These are phyloP conservation scores for Emiliania huxleyi DNA, from an alignment of 78 protist genomes.

Conservation along the genomic window DNA sequence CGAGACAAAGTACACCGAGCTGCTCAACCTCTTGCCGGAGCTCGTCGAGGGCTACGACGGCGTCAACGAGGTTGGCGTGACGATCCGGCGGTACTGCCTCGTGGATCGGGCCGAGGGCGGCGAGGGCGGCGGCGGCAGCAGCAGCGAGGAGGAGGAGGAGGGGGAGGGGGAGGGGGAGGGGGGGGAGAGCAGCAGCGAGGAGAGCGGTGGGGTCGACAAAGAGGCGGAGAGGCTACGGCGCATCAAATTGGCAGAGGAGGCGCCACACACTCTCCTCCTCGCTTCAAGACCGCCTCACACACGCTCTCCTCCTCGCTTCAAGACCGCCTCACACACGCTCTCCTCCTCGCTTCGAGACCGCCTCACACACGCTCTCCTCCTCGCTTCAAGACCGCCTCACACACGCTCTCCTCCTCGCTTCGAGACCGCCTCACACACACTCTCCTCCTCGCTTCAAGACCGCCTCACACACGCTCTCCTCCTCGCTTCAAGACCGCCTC, in stretches of 20 bases:
- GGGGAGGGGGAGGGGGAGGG: not conserved
- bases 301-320: too few species aligned
- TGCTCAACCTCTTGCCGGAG: not conserved
- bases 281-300: too few species aligned
- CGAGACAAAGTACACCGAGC: not conserved
- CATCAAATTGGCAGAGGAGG: not conserved
- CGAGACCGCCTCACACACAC: too few species aligned
- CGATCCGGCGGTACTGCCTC: not conserved
- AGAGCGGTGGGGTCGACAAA: not conserved
- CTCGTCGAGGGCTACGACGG: not conserved
- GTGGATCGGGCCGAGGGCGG: not conserved
- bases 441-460: too few species aligned
- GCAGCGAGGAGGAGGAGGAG: not conserved
- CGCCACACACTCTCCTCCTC: too few species aligned
- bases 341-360: too few species aligned
- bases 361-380: too few species aligned
- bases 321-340: too few species aligned
- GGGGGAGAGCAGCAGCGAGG: not conserved
- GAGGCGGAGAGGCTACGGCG: not conserved
- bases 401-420: too few species aligned
- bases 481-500: too few species aligned
- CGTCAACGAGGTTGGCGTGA: not conserved
- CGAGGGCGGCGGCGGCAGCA: not conserved
- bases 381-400: too few species aligned
- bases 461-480: too few species aligned